Conservation (phyloP, 164 flowering plant species). For the Nymphaea colorata region DNA sequence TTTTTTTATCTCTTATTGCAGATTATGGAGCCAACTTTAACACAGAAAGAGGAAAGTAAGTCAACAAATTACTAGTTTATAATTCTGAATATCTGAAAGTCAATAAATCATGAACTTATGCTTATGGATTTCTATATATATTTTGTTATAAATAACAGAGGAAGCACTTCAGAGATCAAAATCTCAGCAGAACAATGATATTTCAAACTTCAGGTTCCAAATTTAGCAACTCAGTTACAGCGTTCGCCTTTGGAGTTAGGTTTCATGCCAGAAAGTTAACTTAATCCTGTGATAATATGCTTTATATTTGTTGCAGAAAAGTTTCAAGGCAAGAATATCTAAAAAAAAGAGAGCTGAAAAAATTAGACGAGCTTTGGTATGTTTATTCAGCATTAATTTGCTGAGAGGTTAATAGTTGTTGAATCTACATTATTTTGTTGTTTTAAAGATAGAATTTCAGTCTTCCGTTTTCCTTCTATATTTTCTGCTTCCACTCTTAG, state of each 20-base stretch:
- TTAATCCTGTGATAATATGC: too few relatives aligned
- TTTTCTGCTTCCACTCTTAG: slow-evolving; percentile 21
- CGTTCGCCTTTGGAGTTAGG: too few relatives aligned
- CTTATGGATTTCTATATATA: background rate
- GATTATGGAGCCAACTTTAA: slow-evolving; percentile 52
- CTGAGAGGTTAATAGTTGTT: background rate
- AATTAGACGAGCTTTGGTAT: slow-evolving; percentile 81
- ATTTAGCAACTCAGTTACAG: too few relatives aligned
- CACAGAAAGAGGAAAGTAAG: slow-evolving; percentile 73
- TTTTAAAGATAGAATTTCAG: background rate
- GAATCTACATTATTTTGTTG: background rate
- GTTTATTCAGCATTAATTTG: background rate
- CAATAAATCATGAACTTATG: too few relatives aligned
- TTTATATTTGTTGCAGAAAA: slow-evolving; percentile 35
- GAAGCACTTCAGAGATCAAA: slow-evolving; percentile 73
- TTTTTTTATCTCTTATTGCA: slow-evolving; percentile 16
- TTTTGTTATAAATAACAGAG: slow-evolving; percentile 23
- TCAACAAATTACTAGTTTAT: too few relatives aligned
- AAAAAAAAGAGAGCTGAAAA: slow-evolving; percentile 86
- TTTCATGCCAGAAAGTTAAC: too few relatives aligned
- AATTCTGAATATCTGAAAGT: too few relatives aligned
- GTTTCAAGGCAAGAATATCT: slow-evolving; percentile 72
- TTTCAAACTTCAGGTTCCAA: slow-evolving; percentile 48
- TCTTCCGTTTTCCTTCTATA: slow-evolving; percentile 1
- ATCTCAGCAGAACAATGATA: slow-evolving; percentile 53